phyloP scores from a whole-genome alignment of 768 basidiomycete genomes.

The Guyanaporus albipodus region DNA sequence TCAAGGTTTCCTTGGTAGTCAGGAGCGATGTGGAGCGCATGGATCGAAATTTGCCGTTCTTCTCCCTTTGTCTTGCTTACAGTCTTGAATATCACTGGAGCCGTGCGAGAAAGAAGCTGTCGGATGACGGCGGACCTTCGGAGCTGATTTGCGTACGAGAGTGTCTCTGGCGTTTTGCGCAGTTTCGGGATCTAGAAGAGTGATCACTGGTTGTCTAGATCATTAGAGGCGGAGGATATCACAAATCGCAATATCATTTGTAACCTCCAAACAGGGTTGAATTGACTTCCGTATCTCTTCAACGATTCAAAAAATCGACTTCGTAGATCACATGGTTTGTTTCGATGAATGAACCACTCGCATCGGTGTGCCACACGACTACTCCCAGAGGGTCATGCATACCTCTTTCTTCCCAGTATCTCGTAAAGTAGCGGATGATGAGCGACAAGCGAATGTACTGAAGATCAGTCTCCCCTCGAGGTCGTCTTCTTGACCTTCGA shows the following conservation, averaged over 20 bases:
- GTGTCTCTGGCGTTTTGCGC: slow-evolving; percentile 18
- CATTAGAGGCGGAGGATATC: slow-evolving; percentile 25
- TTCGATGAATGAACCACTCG: slow-evolving; percentile 57
- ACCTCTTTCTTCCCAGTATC: slow-evolving; percentile 54
- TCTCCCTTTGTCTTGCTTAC: slow-evolving; percentile 1
- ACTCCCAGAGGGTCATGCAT: slow-evolving; percentile 26
- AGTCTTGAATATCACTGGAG: slow-evolving; percentile 14
- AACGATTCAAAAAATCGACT: slow-evolving; percentile 41
- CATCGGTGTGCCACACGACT: not conserved
- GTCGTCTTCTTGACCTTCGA: slow-evolving; percentile 55
- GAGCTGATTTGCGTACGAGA: slow-evolving; percentile 19
- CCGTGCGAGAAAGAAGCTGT: slow-evolving; percentile 12
- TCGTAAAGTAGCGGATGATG: slow-evolving; percentile 46
- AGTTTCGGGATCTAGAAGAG: slow-evolving; percentile 21
- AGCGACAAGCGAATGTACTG: slow-evolving; percentile 45
- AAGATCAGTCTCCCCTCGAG: slow-evolving; percentile 30
- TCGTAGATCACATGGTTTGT: slow-evolving; percentile 64
- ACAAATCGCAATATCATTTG: slow-evolving; percentile 51
- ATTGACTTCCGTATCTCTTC: slow-evolving; percentile 38
- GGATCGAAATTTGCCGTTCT: not conserved
- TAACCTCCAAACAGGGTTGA: slow-evolving; percentile 47
- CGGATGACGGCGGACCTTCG: slow-evolving; percentile 19
- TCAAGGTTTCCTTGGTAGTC: slow-evolving; percentile 45
- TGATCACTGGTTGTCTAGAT: slow-evolving; percentile 15
- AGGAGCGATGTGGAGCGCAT: not conserved